Evolutionary conservation across 768 basidiomycete species (phyloP), one percentile per base, ranked within the genome.

Genomic region (Leccinum olivaceopallidum): DNA sequence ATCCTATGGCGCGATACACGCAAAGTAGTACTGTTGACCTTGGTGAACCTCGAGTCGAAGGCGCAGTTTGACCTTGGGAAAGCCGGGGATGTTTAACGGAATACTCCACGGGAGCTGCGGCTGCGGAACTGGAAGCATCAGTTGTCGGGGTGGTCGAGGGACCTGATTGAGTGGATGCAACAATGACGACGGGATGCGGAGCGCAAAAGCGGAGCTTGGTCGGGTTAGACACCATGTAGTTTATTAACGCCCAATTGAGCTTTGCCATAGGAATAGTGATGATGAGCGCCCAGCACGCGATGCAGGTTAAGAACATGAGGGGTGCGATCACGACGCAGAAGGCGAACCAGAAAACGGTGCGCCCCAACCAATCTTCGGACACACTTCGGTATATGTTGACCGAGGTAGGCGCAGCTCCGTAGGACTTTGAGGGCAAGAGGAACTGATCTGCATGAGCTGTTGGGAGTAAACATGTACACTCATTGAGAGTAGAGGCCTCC

Each of bases 221-320:
- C 0, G 97, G 95, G 61, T 88, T 87, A 56, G 81, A 75, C 69
- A 88, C 87, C 55, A 99, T 81, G 72, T 92, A 83, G 51, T 88
- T 86, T 70, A 98, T 82, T 49, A 99, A 83, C n/a, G 86, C 92
- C 96, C 96, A 98, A 66, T 88, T 93, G 55, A 99, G 83, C 73
- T 90, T 96, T 34, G 95, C 97, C 97, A 99, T 99, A 4, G 97
- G 97, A 64, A 99, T 91, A 59, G 95, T 92, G 71, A 99, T 82
- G 61, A 99, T 87, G 61, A 94, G 81, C n/a, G 82, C 94, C 95
- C 95, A 99, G 77, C 97, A 98, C 55, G 94, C 77, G 63, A 92
- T 69, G 73, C 94, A 97, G 30, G 94, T 92, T 62, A 90, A 58
- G 57, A 97, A 82, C 83, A 98, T 88, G 63, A 94, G 77, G 6